Evolutionary conservation across 2,329 filamentous ascomycete genomes (phyloP).

Genomic region (Penicillium janthinellum): DNA sequence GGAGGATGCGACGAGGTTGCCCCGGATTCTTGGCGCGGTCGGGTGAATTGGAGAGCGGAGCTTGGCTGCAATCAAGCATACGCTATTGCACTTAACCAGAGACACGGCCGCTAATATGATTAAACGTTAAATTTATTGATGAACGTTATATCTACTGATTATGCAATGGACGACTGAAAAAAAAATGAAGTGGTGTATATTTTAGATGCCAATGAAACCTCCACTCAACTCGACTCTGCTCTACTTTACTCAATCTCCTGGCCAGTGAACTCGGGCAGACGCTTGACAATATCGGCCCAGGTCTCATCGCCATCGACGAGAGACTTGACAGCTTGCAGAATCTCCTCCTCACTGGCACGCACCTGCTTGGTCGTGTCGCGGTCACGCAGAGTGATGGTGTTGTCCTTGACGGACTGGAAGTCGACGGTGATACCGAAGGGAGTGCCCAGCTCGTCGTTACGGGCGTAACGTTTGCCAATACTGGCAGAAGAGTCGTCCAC

Average conservation of each 20-base stretch:
- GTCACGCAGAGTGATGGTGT: conserved; percentile 83
- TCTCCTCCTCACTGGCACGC: conserved; percentile 76
- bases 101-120: background rate
- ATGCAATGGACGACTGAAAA: conserved; percentile 1
- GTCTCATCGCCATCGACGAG: conserved; percentile 64
- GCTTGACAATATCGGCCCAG: conserved; percentile 71
- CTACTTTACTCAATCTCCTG: conserved; percentile 60
- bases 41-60: conserved; percentile 18
- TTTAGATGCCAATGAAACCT: conserved; percentile 4
- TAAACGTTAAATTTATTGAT: background rate
- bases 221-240: conserved; percentile 9
- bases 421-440: conserved; percentile 92
- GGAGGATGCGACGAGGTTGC: conserved; percentile 25
- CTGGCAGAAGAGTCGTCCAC: conserved; percentile 88
- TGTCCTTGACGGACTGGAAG: conserved; percentile 90
- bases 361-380: conserved; percentile 91
- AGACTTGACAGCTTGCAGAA: conserved; percentile 71
- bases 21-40: conserved; percentile 34
- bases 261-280: conserved; percentile 81
- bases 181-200: conserved; percentile 24
- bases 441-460: conserved; percentile 95
- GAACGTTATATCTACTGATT: background rate
- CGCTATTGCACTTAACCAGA: background rate
- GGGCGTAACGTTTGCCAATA: conserved; percentile 91
- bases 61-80: conserved; percentile 1